Evolutionary conservation across 192 early-diverging fungal genomes (phyloP).

Genomic region (Podila verticillata): DNA sequence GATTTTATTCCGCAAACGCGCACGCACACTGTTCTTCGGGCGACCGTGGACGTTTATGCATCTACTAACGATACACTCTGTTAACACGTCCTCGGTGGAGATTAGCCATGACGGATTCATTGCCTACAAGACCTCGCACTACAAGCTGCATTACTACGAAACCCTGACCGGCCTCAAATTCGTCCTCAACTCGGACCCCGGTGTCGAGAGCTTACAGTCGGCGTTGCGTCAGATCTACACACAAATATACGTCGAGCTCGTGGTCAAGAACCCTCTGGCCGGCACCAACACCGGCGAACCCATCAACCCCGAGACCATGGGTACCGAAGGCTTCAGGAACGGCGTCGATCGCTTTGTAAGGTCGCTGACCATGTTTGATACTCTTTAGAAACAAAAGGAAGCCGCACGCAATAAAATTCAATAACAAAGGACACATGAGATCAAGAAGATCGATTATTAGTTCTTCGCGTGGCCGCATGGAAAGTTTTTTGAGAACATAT

Average conservation of each 20-base stretch:
- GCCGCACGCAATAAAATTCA: neutral
- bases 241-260: constrained; percentile 93
- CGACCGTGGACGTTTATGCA: too few relatives aligned
- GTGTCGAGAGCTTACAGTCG: constrained; percentile 69
- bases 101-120: constrained; percentile 72
- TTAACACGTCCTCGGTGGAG: neutral
- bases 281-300: constrained; percentile 9
- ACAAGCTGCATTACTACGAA: constrained; percentile 93
- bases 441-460: too few relatives aligned
- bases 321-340: constrained; percentile 62
- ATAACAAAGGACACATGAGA: too few relatives aligned
- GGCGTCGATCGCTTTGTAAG: constrained; percentile 64
- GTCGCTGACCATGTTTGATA: constrained; percentile 62
- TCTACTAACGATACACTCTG: too few relatives aligned
- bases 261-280: constrained; percentile 87
- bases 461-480: too few relatives aligned
- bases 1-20: too few relatives aligned
- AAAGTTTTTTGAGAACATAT: too few relatives aligned
- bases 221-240: constrained; percentile 84
- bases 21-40: constrained; percentile 3
- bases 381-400: constrained; percentile 8
- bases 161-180: constrained; percentile 89
- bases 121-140: constrained; percentile 81
- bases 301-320: constrained; percentile 59
- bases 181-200: constrained; percentile 85